These are phyloP conservation scores for Zopfia rhizophila DNA, from an alignment of 2,329 filamentous ascomycete genomes.

Conservation along the genomic window DNA sequence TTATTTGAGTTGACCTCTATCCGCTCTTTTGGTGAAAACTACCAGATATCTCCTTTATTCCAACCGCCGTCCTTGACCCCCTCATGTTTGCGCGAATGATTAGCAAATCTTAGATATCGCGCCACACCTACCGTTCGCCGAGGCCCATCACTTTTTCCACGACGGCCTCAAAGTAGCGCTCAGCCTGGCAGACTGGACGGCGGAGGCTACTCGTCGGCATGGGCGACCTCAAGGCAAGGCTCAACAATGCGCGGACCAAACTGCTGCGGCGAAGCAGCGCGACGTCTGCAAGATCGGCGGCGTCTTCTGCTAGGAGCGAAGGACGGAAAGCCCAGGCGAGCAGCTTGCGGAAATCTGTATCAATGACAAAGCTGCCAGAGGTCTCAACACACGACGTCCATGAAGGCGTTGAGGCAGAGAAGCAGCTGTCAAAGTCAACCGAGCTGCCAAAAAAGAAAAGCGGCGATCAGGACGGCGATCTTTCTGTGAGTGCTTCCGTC, in stretches of 20 bases:
- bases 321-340: conserved; percentile 11
- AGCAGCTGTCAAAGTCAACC: conserved; percentile 38
- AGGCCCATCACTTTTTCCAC: conserved; percentile 2
- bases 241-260: conserved; percentile 41
- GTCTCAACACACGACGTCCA: conserved; percentile 19
- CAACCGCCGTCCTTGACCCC: neutral
- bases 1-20: conserved; percentile 15
- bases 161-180: conserved; percentile 1
- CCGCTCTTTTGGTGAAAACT: conserved; percentile 14
- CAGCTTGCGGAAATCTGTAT: conserved; percentile 41
- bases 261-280: conserved; percentile 41
- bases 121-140: conserved; percentile 19
- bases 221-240: conserved; percentile 48
- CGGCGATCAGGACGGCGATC: conserved; percentile 17
- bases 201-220: conserved; percentile 38
- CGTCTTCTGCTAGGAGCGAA: conserved; percentile 42
- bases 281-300: conserved; percentile 38
- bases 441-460: conserved; percentile 25
- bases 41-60: too few relatives aligned
- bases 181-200: conserved; percentile 30
- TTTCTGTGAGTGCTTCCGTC: too few relatives aligned
- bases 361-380: conserved; percentile 44
- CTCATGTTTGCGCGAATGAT: neutral
- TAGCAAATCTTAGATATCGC: conserved; percentile 5
- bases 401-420: conserved; percentile 20